These are phyloP conservation scores for Rhizopus delemar DNA, from an alignment of 371 early-diverging fungal genomes.

Conservation along the genomic window DNA sequence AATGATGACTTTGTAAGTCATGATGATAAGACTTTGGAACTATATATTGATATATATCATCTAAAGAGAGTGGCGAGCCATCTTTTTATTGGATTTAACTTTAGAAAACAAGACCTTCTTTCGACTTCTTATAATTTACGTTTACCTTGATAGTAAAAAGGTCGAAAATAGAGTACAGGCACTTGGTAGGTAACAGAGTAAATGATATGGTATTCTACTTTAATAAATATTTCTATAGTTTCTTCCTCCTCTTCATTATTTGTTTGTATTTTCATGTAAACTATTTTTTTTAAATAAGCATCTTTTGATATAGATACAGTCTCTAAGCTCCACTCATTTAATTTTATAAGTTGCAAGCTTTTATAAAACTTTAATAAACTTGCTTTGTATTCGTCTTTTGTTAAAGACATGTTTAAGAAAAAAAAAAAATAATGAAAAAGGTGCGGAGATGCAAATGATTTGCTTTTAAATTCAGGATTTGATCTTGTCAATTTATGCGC, in stretches of 20 bases:
- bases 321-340: not conserved
- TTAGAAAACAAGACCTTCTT: not conserved
- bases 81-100: conserved; percentile 26
- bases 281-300: not conserved
- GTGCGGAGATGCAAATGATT: not conserved
- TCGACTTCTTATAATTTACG: too few relatives aligned
- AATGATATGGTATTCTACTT: conserved; percentile 62
- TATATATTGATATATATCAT: conserved; percentile 50
- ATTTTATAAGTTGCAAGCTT: not conserved
- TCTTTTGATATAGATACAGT: not conserved
- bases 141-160: conserved; percentile 43
- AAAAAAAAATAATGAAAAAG: not conserved
- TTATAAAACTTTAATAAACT: conserved; percentile 1
- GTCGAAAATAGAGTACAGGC: conserved; percentile 71
- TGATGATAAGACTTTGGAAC: conserved; percentile 38
- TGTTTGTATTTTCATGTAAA: not conserved
- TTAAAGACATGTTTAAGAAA: not conserved
- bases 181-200: conserved; percentile 71
- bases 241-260: not conserved
- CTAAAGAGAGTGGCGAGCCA: conserved; percentile 42
- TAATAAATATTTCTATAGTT: not conserved
- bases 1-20: conserved; percentile 3
- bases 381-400: not conserved
- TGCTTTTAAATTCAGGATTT: too few relatives aligned
- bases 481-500: too few relatives aligned